Evolutionary conservation across 352 stramenopile genomes (phyloP).

Genomic region (Phytophthora sojae): DNA sequence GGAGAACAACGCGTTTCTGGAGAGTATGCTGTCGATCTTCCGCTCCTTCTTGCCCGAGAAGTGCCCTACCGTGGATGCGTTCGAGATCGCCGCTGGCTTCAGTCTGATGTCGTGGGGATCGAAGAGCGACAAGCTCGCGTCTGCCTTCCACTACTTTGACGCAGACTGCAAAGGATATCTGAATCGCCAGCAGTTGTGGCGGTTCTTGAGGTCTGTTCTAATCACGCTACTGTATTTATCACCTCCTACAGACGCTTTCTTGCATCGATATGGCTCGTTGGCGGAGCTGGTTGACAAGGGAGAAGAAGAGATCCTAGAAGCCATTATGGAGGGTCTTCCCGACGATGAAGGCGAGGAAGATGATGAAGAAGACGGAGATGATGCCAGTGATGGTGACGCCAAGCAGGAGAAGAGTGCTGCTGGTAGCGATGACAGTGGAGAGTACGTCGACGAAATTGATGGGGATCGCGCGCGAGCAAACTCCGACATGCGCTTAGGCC

Average conservation of each 20-base stretch:
- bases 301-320: slow-evolving; percentile 81
- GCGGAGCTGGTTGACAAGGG: slow-evolving; percentile 80
- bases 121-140: slow-evolving; percentile 88
- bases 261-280: slow-evolving; percentile 70
- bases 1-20: slow-evolving; percentile 80
- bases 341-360: slow-evolving; percentile 39
- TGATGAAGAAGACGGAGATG: slow-evolving; percentile 35
- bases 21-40: slow-evolving; percentile 82
- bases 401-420: slow-evolving; percentile 28
- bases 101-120: slow-evolving; percentile 84
- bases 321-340: slow-evolving; percentile 66
- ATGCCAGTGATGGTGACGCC: slow-evolving; percentile 17
- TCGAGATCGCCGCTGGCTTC: slow-evolving; percentile 85
- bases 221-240: slow-evolving; percentile 80
- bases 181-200: slow-evolving; percentile 84
- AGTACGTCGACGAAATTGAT: slow-evolving; percentile 50
- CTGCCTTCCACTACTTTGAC: slow-evolving; percentile 89
- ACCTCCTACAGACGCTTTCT: slow-evolving; percentile 60
- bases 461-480: slow-evolving; percentile 49
- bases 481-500: slow-evolving; percentile 57
- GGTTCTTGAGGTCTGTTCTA: slow-evolving; percentile 83
- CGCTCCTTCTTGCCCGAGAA: slow-evolving; percentile 75
- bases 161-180: slow-evolving; percentile 81
- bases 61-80: slow-evolving; percentile 73
- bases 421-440: slow-evolving; percentile 31